phyloP scores from a whole-genome alignment of 495 filamentous ascomycete species.

The Lepraria neglecta region DNA sequence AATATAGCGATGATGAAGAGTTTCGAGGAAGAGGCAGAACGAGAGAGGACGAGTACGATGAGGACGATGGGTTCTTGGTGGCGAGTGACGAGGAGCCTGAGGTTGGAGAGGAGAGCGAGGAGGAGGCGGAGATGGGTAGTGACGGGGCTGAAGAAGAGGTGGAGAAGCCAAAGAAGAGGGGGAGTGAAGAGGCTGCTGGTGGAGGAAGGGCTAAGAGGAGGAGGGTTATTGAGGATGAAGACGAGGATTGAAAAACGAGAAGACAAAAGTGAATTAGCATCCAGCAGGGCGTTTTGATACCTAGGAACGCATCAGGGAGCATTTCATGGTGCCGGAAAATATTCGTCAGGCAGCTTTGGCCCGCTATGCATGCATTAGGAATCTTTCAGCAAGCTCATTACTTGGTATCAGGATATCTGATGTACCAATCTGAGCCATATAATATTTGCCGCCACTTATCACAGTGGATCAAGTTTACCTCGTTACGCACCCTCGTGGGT shows the following conservation, averaged over 20 bases:
- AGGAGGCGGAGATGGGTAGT: slow-evolving; percentile 54
- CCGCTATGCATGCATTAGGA: slow-evolving; percentile 2
- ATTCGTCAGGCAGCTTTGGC: no score
- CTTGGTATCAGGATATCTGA: no score
- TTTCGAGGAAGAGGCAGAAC: slow-evolving; percentile 55
- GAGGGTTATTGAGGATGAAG: slow-evolving; percentile 30
- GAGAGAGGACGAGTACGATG: slow-evolving; percentile 75
- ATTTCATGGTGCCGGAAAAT: no score
- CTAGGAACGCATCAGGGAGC: no score
- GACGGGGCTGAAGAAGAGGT: slow-evolving; percentile 54
- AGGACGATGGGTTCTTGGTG: slow-evolving; percentile 72
- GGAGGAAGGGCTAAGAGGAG: slow-evolving; percentile 27
- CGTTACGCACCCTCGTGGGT: no score
- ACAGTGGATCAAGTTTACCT: no score
- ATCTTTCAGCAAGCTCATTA: neutral
- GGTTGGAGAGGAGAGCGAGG: slow-evolving; percentile 53
- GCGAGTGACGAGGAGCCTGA: slow-evolving; percentile 66
- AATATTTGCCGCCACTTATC: no score
- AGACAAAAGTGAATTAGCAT: no score
- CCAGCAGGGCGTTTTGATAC: no score
- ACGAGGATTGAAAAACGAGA: slow-evolving; percentile 16
- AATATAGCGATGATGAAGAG: slow-evolving; percentile 50
- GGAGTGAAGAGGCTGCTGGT: slow-evolving; percentile 19
- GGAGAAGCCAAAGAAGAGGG: slow-evolving; percentile 29
- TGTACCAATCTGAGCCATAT: no score